Percentiles rank a stretch among this genome's conserved stretches.
These are phyloP conservation scores for Curvularia verruculosa DNA, from an alignment of 2,329 filamentous ascomycete species.

Conservation along the genomic window DNA sequence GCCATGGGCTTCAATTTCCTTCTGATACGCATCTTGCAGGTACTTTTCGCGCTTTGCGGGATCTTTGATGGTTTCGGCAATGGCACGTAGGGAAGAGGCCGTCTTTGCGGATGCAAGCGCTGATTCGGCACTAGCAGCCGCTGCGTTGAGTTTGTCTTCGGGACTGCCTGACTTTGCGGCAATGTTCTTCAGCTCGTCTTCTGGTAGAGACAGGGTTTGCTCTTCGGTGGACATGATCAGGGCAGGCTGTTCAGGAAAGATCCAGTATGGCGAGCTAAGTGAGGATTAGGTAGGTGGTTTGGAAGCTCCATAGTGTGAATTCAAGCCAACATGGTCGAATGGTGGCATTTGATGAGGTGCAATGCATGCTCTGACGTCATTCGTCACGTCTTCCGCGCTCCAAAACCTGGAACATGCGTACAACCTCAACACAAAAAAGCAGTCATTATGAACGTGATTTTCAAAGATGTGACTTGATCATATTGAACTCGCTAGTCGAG, in stretches of 20 bases:
- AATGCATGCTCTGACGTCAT: slow-evolving; percentile 29
- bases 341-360: slow-evolving; percentile 2
- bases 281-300: background rate
- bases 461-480: background rate
- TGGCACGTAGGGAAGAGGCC: slow-evolving; percentile 36
- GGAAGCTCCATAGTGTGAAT: slow-evolving; percentile 1
- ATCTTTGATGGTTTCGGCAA: slow-evolving; percentile 37
- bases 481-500: slow-evolving; percentile 3
- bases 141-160: slow-evolving; percentile 39
- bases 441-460: background rate
- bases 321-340: background rate
- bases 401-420: slow-evolving; percentile 26
- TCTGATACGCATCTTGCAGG: slow-evolving; percentile 43
- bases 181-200: slow-evolving; percentile 29
- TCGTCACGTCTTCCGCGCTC: slow-evolving; percentile 18
- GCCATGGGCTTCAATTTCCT: slow-evolving; percentile 44
- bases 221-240: slow-evolving; percentile 21
- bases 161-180: slow-evolving; percentile 26
- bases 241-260: background rate
- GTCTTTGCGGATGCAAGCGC: slow-evolving; percentile 36
- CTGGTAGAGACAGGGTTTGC: slow-evolving; percentile 11
- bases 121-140: slow-evolving; percentile 38
- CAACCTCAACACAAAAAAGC: slow-evolving; percentile 2
- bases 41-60: slow-evolving; percentile 44
- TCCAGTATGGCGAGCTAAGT: background rate